phyloP scores from a whole-genome alignment of 2,329 filamentous ascomycete genomes.

The Fusarium lateritium region DNA sequence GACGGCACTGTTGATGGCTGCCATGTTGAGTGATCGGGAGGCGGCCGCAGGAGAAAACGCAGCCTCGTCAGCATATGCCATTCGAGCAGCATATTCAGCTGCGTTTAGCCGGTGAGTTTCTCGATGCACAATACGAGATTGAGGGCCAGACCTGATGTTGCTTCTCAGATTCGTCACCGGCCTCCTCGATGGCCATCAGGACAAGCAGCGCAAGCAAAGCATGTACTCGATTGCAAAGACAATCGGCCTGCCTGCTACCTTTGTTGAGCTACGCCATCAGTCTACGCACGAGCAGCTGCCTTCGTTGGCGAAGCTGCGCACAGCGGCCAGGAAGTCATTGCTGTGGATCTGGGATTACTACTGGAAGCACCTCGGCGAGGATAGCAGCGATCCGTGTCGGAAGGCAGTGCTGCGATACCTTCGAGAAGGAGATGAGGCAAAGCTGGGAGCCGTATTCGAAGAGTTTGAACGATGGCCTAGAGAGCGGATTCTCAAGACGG shows the following conservation, averaged over 20 bases:
- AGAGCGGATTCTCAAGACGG: constrained; percentile 54
- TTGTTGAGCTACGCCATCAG: constrained; percentile 91
- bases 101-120: constrained; percentile 78
- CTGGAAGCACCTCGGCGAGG: constrained; percentile 72
- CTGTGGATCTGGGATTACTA: constrained; percentile 93
- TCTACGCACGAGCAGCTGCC: constrained; percentile 92
- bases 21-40: constrained; percentile 74
- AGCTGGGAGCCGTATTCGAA: constrained; percentile 44
- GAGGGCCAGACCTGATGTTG: constrained; percentile 5
- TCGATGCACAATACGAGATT: neutral
- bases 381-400: constrained; percentile 50
- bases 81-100: constrained; percentile 79
- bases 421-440: constrained; percentile 52
- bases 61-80: constrained; percentile 69
- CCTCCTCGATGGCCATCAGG: constrained; percentile 80
- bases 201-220: constrained; percentile 75
- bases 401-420: constrained; percentile 59
- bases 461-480: constrained; percentile 57
- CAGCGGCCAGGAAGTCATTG: constrained; percentile 78
- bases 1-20: constrained; percentile 80
- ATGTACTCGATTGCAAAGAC: constrained; percentile 81
- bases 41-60: constrained; percentile 49
- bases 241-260: constrained; percentile 79
- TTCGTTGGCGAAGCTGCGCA: constrained; percentile 78
- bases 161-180: constrained; percentile 80